These are phyloP conservation scores for Teunomyces pallodes DNA, from an alignment of 805 yeast genomes.

Conservation along the genomic window DNA sequence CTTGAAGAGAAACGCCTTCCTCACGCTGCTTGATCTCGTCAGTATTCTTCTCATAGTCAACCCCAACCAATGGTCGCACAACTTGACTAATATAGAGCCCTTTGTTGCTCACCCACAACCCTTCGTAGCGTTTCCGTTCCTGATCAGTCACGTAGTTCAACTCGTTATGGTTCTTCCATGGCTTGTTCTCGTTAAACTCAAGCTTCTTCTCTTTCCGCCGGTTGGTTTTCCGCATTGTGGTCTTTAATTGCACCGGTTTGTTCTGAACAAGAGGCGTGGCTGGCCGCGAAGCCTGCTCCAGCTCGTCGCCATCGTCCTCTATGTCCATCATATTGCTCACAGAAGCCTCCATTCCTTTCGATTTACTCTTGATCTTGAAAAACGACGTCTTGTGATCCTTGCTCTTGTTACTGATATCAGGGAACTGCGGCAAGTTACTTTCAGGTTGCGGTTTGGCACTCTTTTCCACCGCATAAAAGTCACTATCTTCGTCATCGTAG, in stretches of 20 bases:
- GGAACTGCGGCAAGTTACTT: constrained; percentile 33
- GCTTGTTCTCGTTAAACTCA: constrained; percentile 80
- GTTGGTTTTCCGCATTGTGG: constrained; percentile 49
- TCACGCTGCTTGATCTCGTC: constrained; percentile 7
- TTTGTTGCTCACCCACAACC: constrained; percentile 88
- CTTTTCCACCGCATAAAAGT: constrained; percentile 2
- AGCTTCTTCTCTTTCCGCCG: constrained; percentile 38
- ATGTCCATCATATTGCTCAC: background rate
- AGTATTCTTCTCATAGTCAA: constrained; percentile 20
- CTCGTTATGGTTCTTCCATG: constrained; percentile 86
- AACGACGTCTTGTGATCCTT: constrained; percentile 10
- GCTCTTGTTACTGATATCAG: constrained; percentile 19
- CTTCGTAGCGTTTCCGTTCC: constrained; percentile 88
- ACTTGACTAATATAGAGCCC: constrained; percentile 54
- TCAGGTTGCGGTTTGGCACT: background rate
- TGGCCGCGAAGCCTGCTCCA: background rate
- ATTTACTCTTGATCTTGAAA: constrained; percentile 21
- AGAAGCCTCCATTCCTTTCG: constrained; percentile 1
- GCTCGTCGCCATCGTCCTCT: background rate
- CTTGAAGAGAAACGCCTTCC: constrained; percentile 21
- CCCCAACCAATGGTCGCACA: constrained; percentile 28
- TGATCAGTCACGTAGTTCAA: constrained; percentile 48
- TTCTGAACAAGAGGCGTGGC: constrained; percentile 3
- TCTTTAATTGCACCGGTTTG: constrained; percentile 40
- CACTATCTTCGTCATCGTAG: constrained; percentile 2